Evolutionary conservation across 163 green algal genomes (phyloP), one percentile per base, ranked within the genome.

Genomic region (Prototheca cutis): DNA sequence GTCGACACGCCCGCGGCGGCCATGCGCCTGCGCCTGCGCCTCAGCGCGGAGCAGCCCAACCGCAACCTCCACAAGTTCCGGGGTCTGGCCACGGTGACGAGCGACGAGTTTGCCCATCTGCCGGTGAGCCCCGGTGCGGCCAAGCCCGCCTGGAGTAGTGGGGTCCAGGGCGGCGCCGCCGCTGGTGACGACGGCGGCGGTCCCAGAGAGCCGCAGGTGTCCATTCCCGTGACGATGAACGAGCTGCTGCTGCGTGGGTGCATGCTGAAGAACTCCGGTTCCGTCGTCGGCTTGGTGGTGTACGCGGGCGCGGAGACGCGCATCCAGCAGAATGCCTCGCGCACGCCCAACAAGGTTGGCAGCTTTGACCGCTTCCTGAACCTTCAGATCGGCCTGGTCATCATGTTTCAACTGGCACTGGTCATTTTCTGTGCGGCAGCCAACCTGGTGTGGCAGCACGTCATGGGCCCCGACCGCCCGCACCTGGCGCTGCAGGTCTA

Each of bases 211-310:
- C 25, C 55, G 15, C 28, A 36, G 7, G 19, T 66, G 40, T 32
- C 61, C 24, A 61, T 84, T 4, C 72, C 83, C 0, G 66, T 89
- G 7, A 84, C 72, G 6, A 88, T 90, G 77, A 84, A 86, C 45
- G 76, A 92, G 63, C 79, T 96, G 70, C 78, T 96, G 48, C 75
- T 96, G 65, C 70, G 88, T 31, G 89, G 89, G 29, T 92, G 86
- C 61, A 84, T 75, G 60, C 73, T 96, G 31, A 86, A 85, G 56
- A 96, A 96, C 79, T 85, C 70, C 6, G 56, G 59, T 47, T 59
- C 74, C 48, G 71, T 89, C 5, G 64, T 87, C 56, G 88, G 86
- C 4, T 32, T 91, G 53, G 86, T 90, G 4, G 66, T 96, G 21
- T 96, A 92, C 72, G 90, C 88, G 13, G 88, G 88, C 32, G 58